phyloP scores from a whole-genome alignment of 2,329 filamentous ascomycete species.

The Fusarium redolens region DNA sequence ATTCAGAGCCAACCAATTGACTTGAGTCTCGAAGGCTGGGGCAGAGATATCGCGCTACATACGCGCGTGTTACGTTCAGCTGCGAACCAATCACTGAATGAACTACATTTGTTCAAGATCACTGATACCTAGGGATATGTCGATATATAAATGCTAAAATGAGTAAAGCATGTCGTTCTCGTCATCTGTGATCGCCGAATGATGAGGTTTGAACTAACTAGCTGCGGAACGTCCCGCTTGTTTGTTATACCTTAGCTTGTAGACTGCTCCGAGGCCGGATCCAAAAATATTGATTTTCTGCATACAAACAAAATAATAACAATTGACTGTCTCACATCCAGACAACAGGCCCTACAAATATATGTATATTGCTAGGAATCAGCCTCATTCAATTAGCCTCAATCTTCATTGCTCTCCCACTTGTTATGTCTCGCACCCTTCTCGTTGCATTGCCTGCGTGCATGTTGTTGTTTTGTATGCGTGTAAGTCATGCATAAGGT shows the following conservation, averaged over 20 bases:
- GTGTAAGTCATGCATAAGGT: neutral
- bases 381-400: neutral
- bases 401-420: no score
- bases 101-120: neutral
- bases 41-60: constrained; percentile 13
- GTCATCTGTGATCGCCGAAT: neutral
- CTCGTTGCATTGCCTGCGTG: neutral
- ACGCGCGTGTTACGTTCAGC: constrained; percentile 20
- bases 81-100: neutral
- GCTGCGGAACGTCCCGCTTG: constrained; percentile 41
- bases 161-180: neutral
- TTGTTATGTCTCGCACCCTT: neutral
- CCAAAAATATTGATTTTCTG: neutral
- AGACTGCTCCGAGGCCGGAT: constrained; percentile 7
- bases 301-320: neutral
- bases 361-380: neutral
- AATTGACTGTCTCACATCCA: neutral
- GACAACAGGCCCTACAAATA: neutral
- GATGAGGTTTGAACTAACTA: constrained; percentile 18
- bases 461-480: neutral
- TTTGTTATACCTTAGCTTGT: constrained; percentile 11
- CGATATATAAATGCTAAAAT: neutral
- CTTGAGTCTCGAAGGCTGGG: constrained; percentile 2
- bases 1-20: constrained; percentile 26
- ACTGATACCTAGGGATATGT: neutral